Base-by-base conservation (phyloP, 2,329 filamentous ascomycete species). In the Fusarium coicis region DNA sequence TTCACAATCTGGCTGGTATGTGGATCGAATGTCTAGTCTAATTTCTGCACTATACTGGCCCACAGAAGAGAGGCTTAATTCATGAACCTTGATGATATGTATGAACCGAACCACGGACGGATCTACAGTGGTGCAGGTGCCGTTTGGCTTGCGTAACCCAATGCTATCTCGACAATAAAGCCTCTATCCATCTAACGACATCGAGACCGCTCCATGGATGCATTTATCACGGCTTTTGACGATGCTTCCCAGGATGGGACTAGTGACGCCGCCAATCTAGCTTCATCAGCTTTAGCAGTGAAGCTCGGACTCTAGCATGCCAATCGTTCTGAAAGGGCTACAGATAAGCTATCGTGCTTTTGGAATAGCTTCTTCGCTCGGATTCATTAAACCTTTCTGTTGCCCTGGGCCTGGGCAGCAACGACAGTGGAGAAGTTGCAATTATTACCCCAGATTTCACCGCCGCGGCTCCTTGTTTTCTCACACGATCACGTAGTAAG, bases 361-460 rank as follows among this genome's bases (percentile, higher is more conserved):
- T 1, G 37, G 37, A 23, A 55, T 55, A 55, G 52, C 37, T 32
- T 42, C 21, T 26, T 47, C 1, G n/a, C 14, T 34, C 40, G 32
- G 39, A 23, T 26, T 55, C 37, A 55, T 40, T 44, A 44, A 44
- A 55, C 37, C 28, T 55, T 55, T 56, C 30, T 18, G 21, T 46
- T 15, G 37, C 40, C 54, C 54, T 57, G 23, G 30, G n/a, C n/a
- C 54, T 56, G 39, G 19, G 40, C 53, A 34, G 39, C 18, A 56
- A 34, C 18, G n/a, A 8, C 40, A 19, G 54, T 47, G 54, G 39
- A 34, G 54, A 57, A 47, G 1, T 36, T 16, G 12, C 19, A 34
- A 36, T 21, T 47, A 42, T 60, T 60, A 42, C 57, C 57, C 57
- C 57, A 14, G 57, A 54, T 34, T 54, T 32, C 8, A 54, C 18